Evolutionary conservation across 495 filamentous ascomycete species (phyloP), one percentile per base, ranked within the genome.

Genomic region (Aspergillus leporis): DNA sequence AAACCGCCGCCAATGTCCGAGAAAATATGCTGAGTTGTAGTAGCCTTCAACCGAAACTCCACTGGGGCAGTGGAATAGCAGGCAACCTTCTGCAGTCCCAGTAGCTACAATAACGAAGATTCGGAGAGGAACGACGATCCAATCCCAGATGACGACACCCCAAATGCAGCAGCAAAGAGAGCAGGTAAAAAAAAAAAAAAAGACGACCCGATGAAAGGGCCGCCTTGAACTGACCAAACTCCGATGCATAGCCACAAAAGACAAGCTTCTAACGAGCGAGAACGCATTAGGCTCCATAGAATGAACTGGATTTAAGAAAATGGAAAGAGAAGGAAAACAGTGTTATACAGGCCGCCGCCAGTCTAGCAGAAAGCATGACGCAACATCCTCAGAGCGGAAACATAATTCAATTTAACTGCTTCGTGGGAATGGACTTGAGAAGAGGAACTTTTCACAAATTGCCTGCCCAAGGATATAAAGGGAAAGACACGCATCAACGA

Each of bases 371-470:
- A 70, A 66, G 66, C 70, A 66, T 61, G 67, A 69, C 65, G 61
- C 61, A 64, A 69, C 62, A 70, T 67, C 65, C 67, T 72, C 60
- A 66, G 71, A 70, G 65, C 32, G 34, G 63, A 66, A 74, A 74
- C 69, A 72, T 64, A 67, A 69, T 77, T 75, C 73, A 71, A 78
- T 76, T 73, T 73, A 66, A 69, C 71, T 73, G 74, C 64, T 74
- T 69, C 68, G 62, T 70, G 65, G 65, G 60, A 69, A 73, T 61
- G 58, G 63, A 67, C 54, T 64, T 69, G 65, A 70, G 58, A 69
- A 71, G 63, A 67, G 65, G 67, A 66, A 78, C 75, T 76, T 78
- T 78, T 80, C 72, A 74, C 75, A 78, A 65, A 77, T 71, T 70
- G 75, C 76, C 75, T 76, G 71, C 77, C 77, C 77, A 78, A 68